Evolutionary conservation across 495 filamentous ascomycete species (phyloP), one percentile per base, ranked within the genome.

Genomic region (Talaromyces thailandensis): DNA sequence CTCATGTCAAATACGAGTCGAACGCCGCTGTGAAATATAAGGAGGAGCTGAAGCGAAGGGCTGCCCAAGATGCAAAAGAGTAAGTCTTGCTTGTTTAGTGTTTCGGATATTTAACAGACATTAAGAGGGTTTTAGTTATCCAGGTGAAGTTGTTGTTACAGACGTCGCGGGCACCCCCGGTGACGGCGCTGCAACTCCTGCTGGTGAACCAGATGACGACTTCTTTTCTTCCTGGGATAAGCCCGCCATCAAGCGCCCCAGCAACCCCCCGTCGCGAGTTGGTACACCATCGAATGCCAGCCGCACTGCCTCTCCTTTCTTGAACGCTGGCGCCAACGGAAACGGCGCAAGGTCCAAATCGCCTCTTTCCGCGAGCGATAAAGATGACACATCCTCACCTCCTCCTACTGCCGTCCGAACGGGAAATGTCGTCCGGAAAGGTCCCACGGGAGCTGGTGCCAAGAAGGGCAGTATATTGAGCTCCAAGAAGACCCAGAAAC

Each of bases 191-290:
- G 81, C 77, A 68, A 92, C 91, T 21, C 89, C 90, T 43, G 81
- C 87, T 51, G 86, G 82, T 58, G 93, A 98, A 63, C 75, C 79
- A 25, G 91, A 89, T 8, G 92, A 95, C 65, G 93, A 98, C 73
- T 98, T 98, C 82, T 98, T 98, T 79, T 96, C 93, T 8, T 96
- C 92, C 0, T 98, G 93, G 93, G 95, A 98, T 72, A 96, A 96
- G 75, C 94, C 94, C 3, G 84, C 92, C 4, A 96, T 98, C 78
- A 98, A 98, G 79, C 89, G 93, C 62, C 95, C 93, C 8, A 96
- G 90, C 67, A 94, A 96, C 63, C 94, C 94, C 28, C 85, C 93
- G 31, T 96, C 93, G 32, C 88, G 94, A 70, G 94, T 91, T 37
- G 87, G 87, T 35, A 98, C 94, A 4, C 91, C 91, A 18, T 92